Conservation (phyloP, 306 rosid species). For the Styphnolobium japonicum region DNA sequence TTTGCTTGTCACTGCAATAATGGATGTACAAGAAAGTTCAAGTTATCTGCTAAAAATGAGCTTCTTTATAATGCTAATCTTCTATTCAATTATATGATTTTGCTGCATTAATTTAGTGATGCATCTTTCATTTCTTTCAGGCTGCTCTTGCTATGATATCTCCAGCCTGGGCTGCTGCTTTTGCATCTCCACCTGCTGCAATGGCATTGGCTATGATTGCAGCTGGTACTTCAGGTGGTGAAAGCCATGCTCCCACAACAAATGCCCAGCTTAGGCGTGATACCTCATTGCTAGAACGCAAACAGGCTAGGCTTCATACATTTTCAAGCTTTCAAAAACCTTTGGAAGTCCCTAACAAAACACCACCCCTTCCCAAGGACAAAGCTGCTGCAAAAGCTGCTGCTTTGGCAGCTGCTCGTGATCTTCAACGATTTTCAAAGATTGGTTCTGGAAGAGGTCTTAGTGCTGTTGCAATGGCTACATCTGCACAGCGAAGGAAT, state of each 20-base stretch:
- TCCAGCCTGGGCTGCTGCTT: constrained; percentile 99
- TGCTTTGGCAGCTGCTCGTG: constrained; percentile 95
- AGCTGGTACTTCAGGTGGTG: constrained; percentile 95
- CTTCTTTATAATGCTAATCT: background rate
- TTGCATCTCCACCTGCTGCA: constrained; percentile 98
- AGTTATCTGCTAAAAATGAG: background rate
- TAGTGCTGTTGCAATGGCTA: constrained; percentile 99
- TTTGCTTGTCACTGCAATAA: constrained; percentile 7
- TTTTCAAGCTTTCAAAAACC: constrained; percentile 97
- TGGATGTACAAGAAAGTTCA: background rate
- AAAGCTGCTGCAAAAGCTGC: constrained; percentile 98
- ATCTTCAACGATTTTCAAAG: constrained; percentile 75
- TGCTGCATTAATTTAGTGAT: constrained; percentile 13
- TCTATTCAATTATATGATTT: constrained; percentile 4
- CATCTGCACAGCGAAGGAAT: constrained; percentile 89
- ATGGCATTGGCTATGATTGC: constrained; percentile 99
- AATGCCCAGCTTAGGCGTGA: constrained; percentile 73
- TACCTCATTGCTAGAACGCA: constrained; percentile 79
- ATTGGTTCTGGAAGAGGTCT: constrained; percentile 99
- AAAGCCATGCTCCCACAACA: constrained; percentile 59
- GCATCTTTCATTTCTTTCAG: constrained; percentile 48
- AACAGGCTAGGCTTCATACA: constrained; percentile 69
- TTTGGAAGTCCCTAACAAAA: constrained; percentile 49
- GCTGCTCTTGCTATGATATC: constrained; percentile 89
- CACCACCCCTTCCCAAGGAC: constrained; percentile 73